A percentile compares a stretch with the other conserved stretches of the same genome.
These are phyloP conservation scores for Salvia sclarea DNA, from an alignment of 305 asterid species.

Conservation along the genomic window DNA sequence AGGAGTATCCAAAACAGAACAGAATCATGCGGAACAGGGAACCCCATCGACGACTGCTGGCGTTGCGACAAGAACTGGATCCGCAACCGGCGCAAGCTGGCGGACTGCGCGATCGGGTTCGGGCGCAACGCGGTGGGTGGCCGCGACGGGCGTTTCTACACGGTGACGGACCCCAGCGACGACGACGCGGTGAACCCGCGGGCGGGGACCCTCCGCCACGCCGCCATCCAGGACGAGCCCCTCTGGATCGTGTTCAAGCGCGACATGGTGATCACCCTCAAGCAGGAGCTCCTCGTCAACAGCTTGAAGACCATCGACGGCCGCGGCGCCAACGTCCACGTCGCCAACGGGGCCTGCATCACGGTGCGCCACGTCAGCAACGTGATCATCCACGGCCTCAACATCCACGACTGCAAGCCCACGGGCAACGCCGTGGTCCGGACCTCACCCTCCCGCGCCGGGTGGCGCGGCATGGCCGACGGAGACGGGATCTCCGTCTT, in stretches of 20 bases:
- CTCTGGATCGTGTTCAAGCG: conserved; percentile 74
- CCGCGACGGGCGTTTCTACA: conserved; percentile 65
- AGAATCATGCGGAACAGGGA: conserved; percentile 59
- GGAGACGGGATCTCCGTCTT: conserved; percentile 50
- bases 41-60: conserved; percentile 83
- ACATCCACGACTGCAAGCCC: conserved; percentile 64
- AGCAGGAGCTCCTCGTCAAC: conserved; percentile 69
- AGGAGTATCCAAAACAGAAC: conserved; percentile 56
- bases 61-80: conserved; percentile 63
- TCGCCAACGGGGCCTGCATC: conserved; percentile 66
- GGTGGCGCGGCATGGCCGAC: conserved; percentile 69
- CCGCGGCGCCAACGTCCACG: conserved; percentile 69
- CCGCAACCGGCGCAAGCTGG: conserved; percentile 60
- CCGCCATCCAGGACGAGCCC: conserved; percentile 67
- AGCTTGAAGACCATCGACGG: conserved; percentile 85
- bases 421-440: conserved; percentile 77
- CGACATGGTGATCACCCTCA: conserved; percentile 67
- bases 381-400: conserved; percentile 67
- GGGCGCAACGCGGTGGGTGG: conserved; percentile 73
- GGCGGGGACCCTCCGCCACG: conserved; percentile 74
- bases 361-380: conserved; percentile 56
- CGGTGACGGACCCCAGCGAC: conserved; percentile 59
- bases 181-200: conserved; percentile 66
- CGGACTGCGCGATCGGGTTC: conserved; percentile 70
- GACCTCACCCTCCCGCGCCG: conserved; percentile 44